A percentile compares a stretch with the other conserved stretches of the same genome.
These are phyloP conservation scores for Triangularia verruculosa DNA, from an alignment of 2,329 filamentous ascomycete species.

Conservation along the genomic window DNA sequence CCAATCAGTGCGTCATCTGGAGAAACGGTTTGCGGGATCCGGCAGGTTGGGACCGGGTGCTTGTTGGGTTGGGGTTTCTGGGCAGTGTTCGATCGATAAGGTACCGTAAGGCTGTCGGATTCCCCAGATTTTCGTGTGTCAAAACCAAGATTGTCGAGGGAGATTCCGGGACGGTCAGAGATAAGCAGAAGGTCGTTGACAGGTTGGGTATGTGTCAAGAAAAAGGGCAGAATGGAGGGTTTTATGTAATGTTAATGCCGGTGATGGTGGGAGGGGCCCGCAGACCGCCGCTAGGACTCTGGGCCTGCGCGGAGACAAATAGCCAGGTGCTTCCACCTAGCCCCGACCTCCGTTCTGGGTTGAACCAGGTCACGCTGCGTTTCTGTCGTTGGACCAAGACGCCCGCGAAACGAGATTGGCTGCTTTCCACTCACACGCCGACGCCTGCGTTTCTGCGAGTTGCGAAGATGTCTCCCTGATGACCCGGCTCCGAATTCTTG, in stretches of 20 bases:
- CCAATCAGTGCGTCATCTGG: conserved; percentile 43
- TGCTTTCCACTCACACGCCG: background rate
- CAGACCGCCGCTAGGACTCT: conserved; percentile 22
- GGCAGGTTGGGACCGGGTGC: conserved; percentile 37
- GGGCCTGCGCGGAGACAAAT: conserved; percentile 27
- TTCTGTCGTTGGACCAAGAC: conserved; percentile 13
- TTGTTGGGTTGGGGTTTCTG: conserved; percentile 10
- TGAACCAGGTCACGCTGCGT: conserved; percentile 27
- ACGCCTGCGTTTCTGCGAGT: background rate
- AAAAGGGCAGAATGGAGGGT: conserved; percentile 41
- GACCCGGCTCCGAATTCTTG: background rate
- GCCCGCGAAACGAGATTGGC: conserved; percentile 11
- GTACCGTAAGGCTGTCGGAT: conserved; percentile 29
- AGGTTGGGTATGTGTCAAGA: conserved; percentile 42
- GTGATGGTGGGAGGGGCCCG: conserved; percentile 30
- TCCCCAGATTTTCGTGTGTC: conserved; percentile 31
- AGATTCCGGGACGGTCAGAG: conserved; percentile 32
- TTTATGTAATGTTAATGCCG: conserved; percentile 49
- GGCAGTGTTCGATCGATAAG: conserved; percentile 32
- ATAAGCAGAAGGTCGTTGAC: conserved; percentile 39
- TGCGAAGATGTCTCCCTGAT: background rate
- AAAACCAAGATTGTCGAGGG: conserved; percentile 30
- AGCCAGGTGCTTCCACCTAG: conserved; percentile 25
- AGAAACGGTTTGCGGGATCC: conserved; percentile 37
- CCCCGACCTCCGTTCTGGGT: conserved; percentile 21